Percentiles rank a stretch among this genome's conserved stretches.
These are phyloP conservation scores for Neonectria ditissima DNA, from an alignment of 2,329 filamentous ascomycete genomes.

Conservation along the genomic window DNA sequence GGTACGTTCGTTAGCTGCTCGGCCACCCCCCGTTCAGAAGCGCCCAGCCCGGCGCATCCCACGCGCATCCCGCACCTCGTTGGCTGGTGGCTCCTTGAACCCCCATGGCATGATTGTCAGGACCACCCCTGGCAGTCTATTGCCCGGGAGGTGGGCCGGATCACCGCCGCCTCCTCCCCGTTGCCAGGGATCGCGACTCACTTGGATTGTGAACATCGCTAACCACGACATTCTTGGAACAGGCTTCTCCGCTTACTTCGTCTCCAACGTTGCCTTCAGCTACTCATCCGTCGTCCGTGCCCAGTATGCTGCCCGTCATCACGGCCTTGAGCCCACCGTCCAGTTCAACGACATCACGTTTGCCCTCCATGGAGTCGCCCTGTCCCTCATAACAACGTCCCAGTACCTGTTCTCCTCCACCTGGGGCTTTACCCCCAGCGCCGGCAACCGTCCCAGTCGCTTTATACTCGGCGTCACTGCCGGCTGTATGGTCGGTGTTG, in stretches of 20 bases:
- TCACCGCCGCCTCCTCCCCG: slow-evolving; percentile 25
- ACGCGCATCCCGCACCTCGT: slow-evolving; percentile 12
- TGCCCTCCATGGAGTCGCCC: slow-evolving; percentile 80
- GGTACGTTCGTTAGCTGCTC: slow-evolving; percentile 53
- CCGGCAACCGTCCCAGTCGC: slow-evolving; percentile 66
- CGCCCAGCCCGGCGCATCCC: slow-evolving; percentile 17
- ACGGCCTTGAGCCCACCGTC: slow-evolving; percentile 82
- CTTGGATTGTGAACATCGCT: slow-evolving; percentile 23
- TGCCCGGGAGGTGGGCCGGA: slow-evolving; percentile 26
- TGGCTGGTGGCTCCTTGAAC: not conserved
- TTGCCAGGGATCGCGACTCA: slow-evolving; percentile 17
- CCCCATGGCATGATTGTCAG: slow-evolving; percentile 34
- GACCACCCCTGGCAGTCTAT: slow-evolving; percentile 27
- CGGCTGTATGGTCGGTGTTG: slow-evolving; percentile 73
- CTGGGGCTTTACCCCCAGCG: slow-evolving; percentile 79
- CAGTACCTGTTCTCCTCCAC: slow-evolving; percentile 78
- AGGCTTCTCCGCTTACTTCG: slow-evolving; percentile 81
- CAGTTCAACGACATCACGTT: slow-evolving; percentile 92
- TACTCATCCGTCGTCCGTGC: slow-evolving; percentile 81
- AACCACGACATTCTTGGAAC: slow-evolving; percentile 27
- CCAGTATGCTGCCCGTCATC: slow-evolving; percentile 86
- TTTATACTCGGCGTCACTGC: slow-evolving; percentile 76
- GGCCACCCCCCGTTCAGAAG: not conserved
- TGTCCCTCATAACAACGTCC: slow-evolving; percentile 79
- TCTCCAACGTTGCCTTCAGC: slow-evolving; percentile 80